phyloP scores from a whole-genome alignment of 768 basidiomycete genomes.

The Naganishia kalamii region DNA sequence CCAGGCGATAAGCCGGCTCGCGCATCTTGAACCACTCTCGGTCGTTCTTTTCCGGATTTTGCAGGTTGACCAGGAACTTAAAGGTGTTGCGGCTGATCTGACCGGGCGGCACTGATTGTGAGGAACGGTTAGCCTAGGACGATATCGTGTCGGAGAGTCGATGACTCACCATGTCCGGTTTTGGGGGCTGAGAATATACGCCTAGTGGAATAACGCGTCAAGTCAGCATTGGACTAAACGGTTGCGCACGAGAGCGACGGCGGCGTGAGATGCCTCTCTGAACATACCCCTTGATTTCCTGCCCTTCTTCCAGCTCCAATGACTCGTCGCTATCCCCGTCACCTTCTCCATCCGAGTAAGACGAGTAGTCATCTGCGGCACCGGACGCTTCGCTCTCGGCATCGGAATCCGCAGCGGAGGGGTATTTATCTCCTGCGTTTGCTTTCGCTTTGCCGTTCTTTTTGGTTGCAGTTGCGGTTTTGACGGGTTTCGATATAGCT shows the following conservation, averaged over 20 bases:
- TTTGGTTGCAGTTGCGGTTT: neutral
- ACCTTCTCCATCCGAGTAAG: constrained; percentile 29
- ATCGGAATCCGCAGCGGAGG: neutral
- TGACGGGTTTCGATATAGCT: neutral
- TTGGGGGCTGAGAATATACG: constrained; percentile 75
- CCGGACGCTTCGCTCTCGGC: constrained; percentile 23
- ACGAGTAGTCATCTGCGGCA: constrained; percentile 54
- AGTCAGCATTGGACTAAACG: neutral
- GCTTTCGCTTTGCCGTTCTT: constrained; percentile 27
- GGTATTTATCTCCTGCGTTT: constrained; percentile 14
- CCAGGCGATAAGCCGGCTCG: constrained; percentile 70
- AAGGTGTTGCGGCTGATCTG: constrained; percentile 80
- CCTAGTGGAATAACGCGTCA: constrained; percentile 33
- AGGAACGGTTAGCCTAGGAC: neutral
- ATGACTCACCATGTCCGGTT: constrained; percentile 54
- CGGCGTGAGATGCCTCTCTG: constrained; percentile 25
- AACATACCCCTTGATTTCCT: constrained; percentile 21
- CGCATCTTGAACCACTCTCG: constrained; percentile 77
- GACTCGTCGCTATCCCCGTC: constrained; percentile 33
- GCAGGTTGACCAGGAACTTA: constrained; percentile 64
- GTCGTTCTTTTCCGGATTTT: constrained; percentile 73
- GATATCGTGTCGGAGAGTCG: constrained; percentile 49
- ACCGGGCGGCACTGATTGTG: constrained; percentile 61
- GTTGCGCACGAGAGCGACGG: neutral
- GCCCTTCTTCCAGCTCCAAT: constrained; percentile 44